Evolutionary conservation across 208 protist genomes (phyloP), one percentile per base, ranked within the genome.

Genomic region (Angomonas deanei): DNA sequence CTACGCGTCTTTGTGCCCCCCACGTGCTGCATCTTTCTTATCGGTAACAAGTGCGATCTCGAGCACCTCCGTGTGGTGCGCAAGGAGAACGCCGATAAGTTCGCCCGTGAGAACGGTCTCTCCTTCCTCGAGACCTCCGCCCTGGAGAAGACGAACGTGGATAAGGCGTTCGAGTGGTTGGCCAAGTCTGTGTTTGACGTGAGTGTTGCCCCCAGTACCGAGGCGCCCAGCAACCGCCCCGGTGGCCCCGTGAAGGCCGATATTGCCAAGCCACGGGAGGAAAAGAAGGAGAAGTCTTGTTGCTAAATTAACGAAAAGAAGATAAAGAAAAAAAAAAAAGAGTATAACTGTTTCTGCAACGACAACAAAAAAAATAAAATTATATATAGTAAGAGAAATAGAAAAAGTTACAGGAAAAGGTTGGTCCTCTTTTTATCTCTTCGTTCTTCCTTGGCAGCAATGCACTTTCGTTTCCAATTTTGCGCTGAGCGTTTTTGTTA

Each of bases 11-110:
- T 99, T 67, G 97, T 98, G n/a, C 89, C 93, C 6, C 78, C 82
- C 57, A 97, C 97, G 57, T 98, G 98, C 67, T 97, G 97, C 38
- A 98, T 99, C 69, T 98, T 99, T 78, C 85, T 99, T 5, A 97
- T 99, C 47, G 98, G 98, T 50, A 99, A 99, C 86, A 99, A 99
- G 79, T 94, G 84, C 66, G 94, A 97, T 73, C 68, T 97, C 27
- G 82, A 93, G 67, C 84, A 97, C 72, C 72, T 97, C 57, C 84
- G 93, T 28, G 81, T 88, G 31, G 88, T 97, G 33, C 93, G 98
- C 68, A 92, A 92, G 47, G 97, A 99, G 66, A 89, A 96, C 24
- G 97, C 97, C 11, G 95, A 97, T 32, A 80, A 70, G 42, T 99
- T 98, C 74, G 97, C 97, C 10, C 87, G 95, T 36, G 90, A 98